phyloP scores from a whole-genome alignment of 129 eudicot genomes.

The Tagetes erecta region DNA sequence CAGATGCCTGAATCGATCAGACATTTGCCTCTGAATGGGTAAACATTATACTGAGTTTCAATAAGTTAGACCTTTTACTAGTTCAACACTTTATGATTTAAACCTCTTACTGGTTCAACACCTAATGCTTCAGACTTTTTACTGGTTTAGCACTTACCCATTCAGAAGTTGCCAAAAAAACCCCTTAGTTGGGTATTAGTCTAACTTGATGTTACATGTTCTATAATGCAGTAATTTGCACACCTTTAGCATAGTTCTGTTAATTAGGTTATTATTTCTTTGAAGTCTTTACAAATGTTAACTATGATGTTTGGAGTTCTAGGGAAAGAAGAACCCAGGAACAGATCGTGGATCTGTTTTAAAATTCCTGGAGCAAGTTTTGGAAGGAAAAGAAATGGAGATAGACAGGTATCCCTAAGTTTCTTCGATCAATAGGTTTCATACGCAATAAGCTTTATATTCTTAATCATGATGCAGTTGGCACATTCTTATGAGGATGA shows the following conservation, averaged over 20 bases:
- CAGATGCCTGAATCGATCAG: no score
- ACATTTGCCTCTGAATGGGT: no score
- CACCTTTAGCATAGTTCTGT: not conserved
- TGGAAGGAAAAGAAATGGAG: constrained; percentile 77
- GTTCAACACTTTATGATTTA: no score
- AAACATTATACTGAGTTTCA: no score
- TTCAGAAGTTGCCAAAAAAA: no score
- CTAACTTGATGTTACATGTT: no score
- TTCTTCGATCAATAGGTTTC: no score
- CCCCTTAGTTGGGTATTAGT: no score
- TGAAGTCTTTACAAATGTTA: not conserved
- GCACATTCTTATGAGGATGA: constrained; percentile 93
- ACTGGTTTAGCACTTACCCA: no score
- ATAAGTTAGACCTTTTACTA: no score
- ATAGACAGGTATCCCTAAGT: constrained; percentile 58
- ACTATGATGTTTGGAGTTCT: constrained; percentile 29
- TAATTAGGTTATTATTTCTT: not conserved
- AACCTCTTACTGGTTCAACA: no score
- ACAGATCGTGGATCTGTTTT: constrained; percentile 67
- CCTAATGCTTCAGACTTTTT: no score
- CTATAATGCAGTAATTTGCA: not conserved
- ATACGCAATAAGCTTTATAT: not conserved
- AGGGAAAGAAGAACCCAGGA: constrained; percentile 95
- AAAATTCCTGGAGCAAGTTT: constrained; percentile 62
- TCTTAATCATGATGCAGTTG: constrained; percentile 50